Conservation (phyloP, 1,284 basidiomycete species). For the Rhodotorula sp. region DNA sequence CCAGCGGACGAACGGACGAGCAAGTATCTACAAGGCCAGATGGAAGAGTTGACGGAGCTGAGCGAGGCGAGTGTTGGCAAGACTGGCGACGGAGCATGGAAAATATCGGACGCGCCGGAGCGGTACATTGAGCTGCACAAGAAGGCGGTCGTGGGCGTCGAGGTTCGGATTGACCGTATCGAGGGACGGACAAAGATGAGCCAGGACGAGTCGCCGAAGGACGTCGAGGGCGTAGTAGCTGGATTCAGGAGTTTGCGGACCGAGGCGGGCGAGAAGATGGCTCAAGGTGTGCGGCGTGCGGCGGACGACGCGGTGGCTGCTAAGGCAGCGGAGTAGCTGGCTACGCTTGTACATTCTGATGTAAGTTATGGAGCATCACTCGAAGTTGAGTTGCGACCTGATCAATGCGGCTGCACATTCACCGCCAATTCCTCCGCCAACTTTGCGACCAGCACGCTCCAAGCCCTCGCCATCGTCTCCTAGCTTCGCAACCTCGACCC, state of each 20-base stretch:
- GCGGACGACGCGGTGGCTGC: too few relatives aligned
- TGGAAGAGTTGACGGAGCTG: background rate
- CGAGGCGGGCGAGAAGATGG: background rate
- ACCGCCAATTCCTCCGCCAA: too few relatives aligned
- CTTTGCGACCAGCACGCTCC: too few relatives aligned
- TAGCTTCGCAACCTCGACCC: too few relatives aligned
- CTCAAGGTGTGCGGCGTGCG: background rate
- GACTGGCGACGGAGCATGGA: background rate
- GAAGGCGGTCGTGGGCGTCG: background rate
- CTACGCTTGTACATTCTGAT: too few relatives aligned
- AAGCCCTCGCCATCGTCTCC: too few relatives aligned
- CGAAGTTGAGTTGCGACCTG: too few relatives aligned
- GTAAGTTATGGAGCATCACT: too few relatives aligned
- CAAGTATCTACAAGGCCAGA: background rate
- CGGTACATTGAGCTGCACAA: slow-evolving; percentile 1
- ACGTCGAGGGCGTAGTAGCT: background rate
- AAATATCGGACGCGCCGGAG: background rate
- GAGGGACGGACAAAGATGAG: slow-evolving; percentile 6
- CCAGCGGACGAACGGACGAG: background rate
- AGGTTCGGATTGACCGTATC: background rate
- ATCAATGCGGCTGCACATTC: too few relatives aligned
- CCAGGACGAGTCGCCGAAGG: background rate
- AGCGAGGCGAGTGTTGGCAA: background rate
- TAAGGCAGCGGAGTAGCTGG: too few relatives aligned
- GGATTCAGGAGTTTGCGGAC: background rate